Evolutionary conservation across 2,329 filamentous ascomycete genomes (phyloP).

Genomic region (Cryphonectria japonica): DNA sequence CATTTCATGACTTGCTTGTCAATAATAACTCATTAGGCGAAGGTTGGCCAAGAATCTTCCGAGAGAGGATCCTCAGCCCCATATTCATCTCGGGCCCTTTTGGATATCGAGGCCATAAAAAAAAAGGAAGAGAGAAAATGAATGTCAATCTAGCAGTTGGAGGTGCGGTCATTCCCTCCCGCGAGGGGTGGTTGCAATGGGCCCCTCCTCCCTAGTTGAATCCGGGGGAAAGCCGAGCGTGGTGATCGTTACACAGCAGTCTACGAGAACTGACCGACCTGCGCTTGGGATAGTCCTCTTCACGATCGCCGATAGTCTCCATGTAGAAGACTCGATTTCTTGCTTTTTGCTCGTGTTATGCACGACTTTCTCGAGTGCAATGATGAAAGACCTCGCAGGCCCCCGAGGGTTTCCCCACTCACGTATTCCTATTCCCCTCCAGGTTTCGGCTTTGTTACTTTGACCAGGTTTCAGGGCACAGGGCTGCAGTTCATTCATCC

Average conservation of each 20-base stretch:
- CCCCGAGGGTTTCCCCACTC: conserved; percentile 22
- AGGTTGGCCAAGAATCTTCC: conserved; percentile 6
- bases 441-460: conserved; percentile 4
- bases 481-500: conserved; percentile 16
- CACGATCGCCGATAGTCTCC: neutral
- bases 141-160: neutral
- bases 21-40: neutral
- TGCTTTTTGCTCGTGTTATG: neutral
- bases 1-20: neutral
- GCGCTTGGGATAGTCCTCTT: neutral
- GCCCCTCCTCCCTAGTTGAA: neutral
- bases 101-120: neutral
- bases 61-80: neutral
- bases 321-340: neutral
- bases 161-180: neutral
- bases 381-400: neutral
- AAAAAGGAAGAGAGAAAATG: neutral
- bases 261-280: neutral
- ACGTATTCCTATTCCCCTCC: neutral
- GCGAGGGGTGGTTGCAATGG: neutral
- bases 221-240: neutral
- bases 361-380: neutral
- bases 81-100: neutral
- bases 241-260: neutral
- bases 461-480: neutral